These are phyloP conservation scores for Monosporascus sp. DNA, from an alignment of 2,329 filamentous ascomycete genomes.

Conservation along the genomic window DNA sequence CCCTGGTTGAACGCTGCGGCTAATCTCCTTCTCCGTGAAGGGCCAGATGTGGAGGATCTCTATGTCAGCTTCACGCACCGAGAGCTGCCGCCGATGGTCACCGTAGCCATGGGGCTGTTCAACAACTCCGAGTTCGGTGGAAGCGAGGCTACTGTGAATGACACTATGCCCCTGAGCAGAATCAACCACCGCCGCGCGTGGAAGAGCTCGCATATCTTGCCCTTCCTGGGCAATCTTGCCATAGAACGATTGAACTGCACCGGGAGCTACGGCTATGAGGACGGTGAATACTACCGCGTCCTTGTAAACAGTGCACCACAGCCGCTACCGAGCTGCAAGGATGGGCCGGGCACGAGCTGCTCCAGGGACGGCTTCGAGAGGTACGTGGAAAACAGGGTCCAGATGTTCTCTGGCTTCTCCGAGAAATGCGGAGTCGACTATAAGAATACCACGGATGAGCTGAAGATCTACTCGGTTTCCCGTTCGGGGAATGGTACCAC, in stretches of 20 bases:
- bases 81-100: conserved; percentile 61
- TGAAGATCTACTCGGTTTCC: conserved; percentile 23
- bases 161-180: conserved; percentile 57
- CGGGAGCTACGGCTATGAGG: conserved; percentile 48
- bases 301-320: conserved; percentile 40
- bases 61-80: conserved; percentile 66
- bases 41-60: conserved; percentile 46
- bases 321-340: conserved; percentile 34
- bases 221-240: conserved; percentile 62
- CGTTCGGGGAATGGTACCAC: conserved; percentile 21
- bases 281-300: conserved; percentile 45
- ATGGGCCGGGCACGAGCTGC: conserved; percentile 40
- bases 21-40: conserved; percentile 37
- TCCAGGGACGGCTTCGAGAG: conserved; percentile 32
- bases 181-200: conserved; percentile 61
- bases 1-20: conserved; percentile 63
- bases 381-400: conserved; percentile 33
- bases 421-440: conserved; percentile 30
- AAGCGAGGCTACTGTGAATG: conserved; percentile 46
- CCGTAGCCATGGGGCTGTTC: conserved; percentile 64
- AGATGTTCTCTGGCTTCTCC: conserved; percentile 35
- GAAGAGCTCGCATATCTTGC: conserved; percentile 57
- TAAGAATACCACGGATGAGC: conserved; percentile 22
- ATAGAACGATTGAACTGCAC: conserved; percentile 60
- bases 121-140: conserved; percentile 58